Evolutionary conservation across 2,329 filamentous ascomycete species (phyloP), one percentile per base, ranked within the genome.

Genomic region (Fusarium sp.): DNA sequence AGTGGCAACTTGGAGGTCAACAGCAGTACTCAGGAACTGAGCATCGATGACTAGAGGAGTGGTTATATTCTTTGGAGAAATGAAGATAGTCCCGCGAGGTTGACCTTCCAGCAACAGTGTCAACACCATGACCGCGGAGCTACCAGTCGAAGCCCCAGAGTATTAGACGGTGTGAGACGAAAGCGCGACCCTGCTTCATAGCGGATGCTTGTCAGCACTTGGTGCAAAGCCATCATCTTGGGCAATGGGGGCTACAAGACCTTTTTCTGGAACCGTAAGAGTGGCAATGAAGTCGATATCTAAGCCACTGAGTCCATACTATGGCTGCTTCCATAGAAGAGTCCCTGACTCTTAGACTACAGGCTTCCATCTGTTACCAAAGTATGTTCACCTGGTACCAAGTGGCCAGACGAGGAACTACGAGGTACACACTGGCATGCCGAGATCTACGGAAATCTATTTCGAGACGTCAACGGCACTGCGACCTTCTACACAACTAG

Each of bases 1-100:
- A 17, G 28, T 39, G 10, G 26, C 24, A 40, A 52, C 36, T n/a
- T 52, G 26, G 5, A 52, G 49, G 38, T 48, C 44, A 20, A 48
- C 44, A 7, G 17, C 44, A 14, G 44, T 48, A 15, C 44, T 17
- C 11, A 48, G 28, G n/a, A 48, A 34, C 11, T 34, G 15, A 8
- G 44, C 26, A 31, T 48, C 44, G 9, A 48, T 48, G 28, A 20
- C 18, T 3, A 20, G 18, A 20, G 18, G 18, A 20, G 18, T 20
- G 3, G 18, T 20, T 2, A 20, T 20, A 20, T 20, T 20, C 18
- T 20, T 20, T 20, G 18, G 3, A 20, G 18, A 20, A 20, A 20
- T 20, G 18, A 20, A 20, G 18, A 48, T 20, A 15, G 28, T 17
- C 14, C 44, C 44, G 15, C 28, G 44, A n/a, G 44, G n/a, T 20